phyloP scores from a whole-genome alignment of 257 asterid species.

The Nemophila menziesii region DNA sequence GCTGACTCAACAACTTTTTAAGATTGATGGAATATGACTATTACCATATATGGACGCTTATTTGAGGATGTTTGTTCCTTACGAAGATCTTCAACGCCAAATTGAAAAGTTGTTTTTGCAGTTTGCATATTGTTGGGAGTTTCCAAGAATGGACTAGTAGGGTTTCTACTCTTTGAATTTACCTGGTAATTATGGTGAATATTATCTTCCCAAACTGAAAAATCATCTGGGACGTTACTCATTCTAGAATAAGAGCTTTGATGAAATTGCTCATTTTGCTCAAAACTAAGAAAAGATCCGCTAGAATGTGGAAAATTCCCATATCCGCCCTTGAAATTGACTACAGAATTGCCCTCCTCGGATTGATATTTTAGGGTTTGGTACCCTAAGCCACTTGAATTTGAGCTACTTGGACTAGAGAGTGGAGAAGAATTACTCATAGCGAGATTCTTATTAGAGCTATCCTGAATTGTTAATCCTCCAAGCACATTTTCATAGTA shows the following conservation, averaged over 20 bases:
- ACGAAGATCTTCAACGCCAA: constrained; percentile 20
- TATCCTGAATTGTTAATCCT: too few relatives aligned
- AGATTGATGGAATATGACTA: neutral
- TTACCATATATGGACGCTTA: constrained; percentile 57
- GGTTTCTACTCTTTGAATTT: constrained; percentile 8
- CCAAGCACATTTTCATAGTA: too few relatives aligned
- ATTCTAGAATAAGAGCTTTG: constrained; percentile 23
- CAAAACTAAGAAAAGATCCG: constrained; percentile 55
- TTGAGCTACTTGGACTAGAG: constrained; percentile 1
- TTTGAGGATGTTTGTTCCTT: constrained; percentile 21
- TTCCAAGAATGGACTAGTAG: too few relatives aligned
- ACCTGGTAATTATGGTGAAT: constrained; percentile 18
- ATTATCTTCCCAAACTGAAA: constrained; percentile 47
- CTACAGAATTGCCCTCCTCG: constrained; percentile 49
- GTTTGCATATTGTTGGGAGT: too few relatives aligned
- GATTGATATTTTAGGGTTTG: constrained; percentile 12
- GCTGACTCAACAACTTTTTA: too few relatives aligned
- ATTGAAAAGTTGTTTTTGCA: too few relatives aligned
- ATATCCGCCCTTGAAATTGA: constrained; percentile 38
- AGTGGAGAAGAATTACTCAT: neutral
- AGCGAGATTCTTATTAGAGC: neutral
- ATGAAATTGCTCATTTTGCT: constrained; percentile 23
- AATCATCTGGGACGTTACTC: constrained; percentile 29
- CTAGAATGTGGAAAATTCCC: constrained; percentile 21
- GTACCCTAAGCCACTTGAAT: neutral